These are phyloP conservation scores for Teunomyces gatunensis DNA, from an alignment of 805 yeast genomes.

Conservation along the genomic window DNA sequence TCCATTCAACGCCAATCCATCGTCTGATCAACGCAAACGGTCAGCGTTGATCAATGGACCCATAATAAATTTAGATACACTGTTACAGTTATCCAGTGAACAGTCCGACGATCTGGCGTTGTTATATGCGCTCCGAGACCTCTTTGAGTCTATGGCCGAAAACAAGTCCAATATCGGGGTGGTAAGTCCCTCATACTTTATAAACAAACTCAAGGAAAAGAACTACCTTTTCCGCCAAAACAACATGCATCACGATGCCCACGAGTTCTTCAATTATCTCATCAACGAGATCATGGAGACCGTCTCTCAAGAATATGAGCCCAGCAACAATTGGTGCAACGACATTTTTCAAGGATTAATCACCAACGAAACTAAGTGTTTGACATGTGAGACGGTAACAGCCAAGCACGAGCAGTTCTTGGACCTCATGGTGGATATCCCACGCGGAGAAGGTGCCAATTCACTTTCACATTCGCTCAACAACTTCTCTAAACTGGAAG, in stretches of 20 bases:
- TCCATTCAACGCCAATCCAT: conserved; percentile 39
- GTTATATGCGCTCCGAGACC: conserved; percentile 70
- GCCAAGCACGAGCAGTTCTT: conserved; percentile 82
- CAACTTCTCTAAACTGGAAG: conserved; percentile 82
- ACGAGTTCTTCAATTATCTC: conserved; percentile 87
- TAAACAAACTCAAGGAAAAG: conserved; percentile 73
- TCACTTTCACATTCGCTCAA: conserved; percentile 75
- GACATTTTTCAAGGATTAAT: conserved; percentile 79
- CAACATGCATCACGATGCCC: conserved; percentile 96
- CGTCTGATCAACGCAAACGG: conserved; percentile 72
- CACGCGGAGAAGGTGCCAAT: conserved; percentile 53
- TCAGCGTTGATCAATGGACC: conserved; percentile 81
- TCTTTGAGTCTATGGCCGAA: conserved; percentile 81
- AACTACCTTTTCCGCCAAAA: conserved; percentile 83
- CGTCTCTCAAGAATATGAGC: conserved; percentile 39
- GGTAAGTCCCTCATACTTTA: conserved; percentile 74
- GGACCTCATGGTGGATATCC: conserved; percentile 83
- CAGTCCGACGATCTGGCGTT: conserved; percentile 29
- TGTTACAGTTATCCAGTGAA: conserved; percentile 44
- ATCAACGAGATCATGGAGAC: conserved; percentile 67
- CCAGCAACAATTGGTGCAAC: conserved; percentile 51
- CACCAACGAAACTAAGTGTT: conserved; percentile 85
- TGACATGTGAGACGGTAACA: conserved; percentile 81
- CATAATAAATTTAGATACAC: conserved; percentile 73
- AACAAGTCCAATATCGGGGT: conserved; percentile 70